Percentiles rank a stretch among this genome's conserved stretches.
phyloP scores from a whole-genome alignment of 768 basidiomycete species.

The Daedalea quercina region DNA sequence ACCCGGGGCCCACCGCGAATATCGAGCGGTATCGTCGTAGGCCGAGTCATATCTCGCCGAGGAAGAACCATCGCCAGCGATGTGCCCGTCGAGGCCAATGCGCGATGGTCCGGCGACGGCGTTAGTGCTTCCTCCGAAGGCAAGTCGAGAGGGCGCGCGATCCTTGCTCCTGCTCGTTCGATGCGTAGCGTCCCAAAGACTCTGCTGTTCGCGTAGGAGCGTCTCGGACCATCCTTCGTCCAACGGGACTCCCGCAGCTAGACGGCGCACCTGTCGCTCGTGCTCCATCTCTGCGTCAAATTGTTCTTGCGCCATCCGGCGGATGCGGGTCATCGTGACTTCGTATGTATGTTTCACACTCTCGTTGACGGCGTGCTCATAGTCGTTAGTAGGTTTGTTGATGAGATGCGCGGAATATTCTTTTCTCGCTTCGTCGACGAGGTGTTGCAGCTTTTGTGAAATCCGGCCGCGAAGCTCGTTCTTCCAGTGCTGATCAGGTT shows the following conservation, averaged over 20 bases:
- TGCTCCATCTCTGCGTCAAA: conserved; percentile 13
- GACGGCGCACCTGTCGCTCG: background rate
- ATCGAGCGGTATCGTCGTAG: background rate
- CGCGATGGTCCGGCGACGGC: conserved; percentile 2
- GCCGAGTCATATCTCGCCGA: background rate
- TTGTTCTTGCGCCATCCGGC: conserved; percentile 38
- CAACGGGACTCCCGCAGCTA: background rate
- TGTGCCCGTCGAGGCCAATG: background rate
- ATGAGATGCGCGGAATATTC: conserved; percentile 43
- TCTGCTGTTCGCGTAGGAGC: background rate
- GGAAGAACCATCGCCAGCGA: background rate
- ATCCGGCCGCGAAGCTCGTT: conserved; percentile 40
- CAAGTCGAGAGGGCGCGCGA: background rate
- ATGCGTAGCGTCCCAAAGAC: background rate
- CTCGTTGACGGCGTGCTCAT: background rate
- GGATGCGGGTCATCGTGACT: conserved; percentile 37
- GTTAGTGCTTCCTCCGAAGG: background rate
- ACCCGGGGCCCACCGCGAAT: background rate
- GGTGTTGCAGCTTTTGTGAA: conserved; percentile 32
- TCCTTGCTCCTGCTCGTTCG: background rate
- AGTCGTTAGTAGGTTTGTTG: conserved; percentile 27
- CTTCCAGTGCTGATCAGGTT: conserved; percentile 57
- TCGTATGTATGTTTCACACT: conserved; percentile 31
- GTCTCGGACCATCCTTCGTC: background rate
- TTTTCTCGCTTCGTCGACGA: conserved; percentile 60